Evolutionary conservation across 768 basidiomycete genomes (phyloP), one percentile per base, ranked within the genome.

Genomic region (Cyathus striatus): DNA sequence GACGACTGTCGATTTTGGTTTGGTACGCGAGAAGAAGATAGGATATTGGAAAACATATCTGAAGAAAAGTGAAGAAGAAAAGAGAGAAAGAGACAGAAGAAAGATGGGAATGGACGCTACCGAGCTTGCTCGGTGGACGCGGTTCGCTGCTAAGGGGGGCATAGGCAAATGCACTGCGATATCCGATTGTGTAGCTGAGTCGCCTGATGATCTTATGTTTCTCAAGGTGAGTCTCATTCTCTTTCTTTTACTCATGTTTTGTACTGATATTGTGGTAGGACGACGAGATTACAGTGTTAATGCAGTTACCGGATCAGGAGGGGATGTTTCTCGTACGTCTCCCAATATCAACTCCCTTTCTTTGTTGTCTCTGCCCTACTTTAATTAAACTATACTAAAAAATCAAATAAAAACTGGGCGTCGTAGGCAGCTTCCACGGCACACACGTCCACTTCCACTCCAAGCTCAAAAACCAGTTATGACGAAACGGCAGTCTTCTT

Each of bases 151-250:
- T 4, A 91, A 90, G 54, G 90, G 90, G 0, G 90, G 90, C 12
- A 89, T 92, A 41, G 90, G 90, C 4, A 83, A 71, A 51, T 90
- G 88, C 49, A 80, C 77, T 1, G 90, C 90, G 3, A 44, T 72
- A 20, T 70, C 74, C 41, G 89, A 93, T 59, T 89, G 86, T 53
- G 76, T 87, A 16, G 87, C 87, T 2, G 79, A 88, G 58, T 70
- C 72, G 27, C 59, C 75, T 9, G 82, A 82, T 18, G 90, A 92
- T 60, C 70, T 93, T 35, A 93, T 93, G 90, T 91, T 93, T 58
- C 61, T 92, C 38, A 82, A 86, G 75, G 88, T 81, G 43, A 39
- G 75, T 66, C 22, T 18, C 16, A 7, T 32, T 48, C 21, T 42
- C 5, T n/a, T n/a, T n/a, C 23, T 37, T 40, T 12, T 39, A 42